A percentile compares a stretch with the other conserved stretches of the same genome.
These are phyloP conservation scores for Pythium pyrilobum DNA, from an alignment of 352 stramenopile genomes.

Conservation along the genomic window DNA sequence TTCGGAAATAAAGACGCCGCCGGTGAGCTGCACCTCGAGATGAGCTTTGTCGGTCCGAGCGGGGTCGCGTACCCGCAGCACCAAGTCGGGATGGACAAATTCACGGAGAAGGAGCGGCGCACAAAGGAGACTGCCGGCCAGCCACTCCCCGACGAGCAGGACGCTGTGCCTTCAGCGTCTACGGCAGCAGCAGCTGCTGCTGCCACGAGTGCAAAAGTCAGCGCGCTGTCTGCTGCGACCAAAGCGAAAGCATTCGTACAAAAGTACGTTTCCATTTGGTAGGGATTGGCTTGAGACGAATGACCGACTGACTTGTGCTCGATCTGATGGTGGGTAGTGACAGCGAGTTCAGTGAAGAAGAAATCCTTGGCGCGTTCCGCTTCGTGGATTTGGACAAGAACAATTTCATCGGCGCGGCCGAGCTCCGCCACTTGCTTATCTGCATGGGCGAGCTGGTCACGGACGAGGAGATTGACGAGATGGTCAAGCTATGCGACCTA, in stretches of 20 bases:
- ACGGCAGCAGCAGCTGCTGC: constrained; percentile 10
- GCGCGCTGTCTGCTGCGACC: constrained; percentile 18
- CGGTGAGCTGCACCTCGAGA: constrained; percentile 82
- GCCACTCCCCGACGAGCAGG: constrained; percentile 18
- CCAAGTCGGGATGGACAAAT: constrained; percentile 73
- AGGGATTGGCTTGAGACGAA: too few relatives aligned
- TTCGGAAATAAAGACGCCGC: constrained; percentile 83
- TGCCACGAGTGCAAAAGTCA: constrained; percentile 20
- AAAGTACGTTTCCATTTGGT: too few relatives aligned
- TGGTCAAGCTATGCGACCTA: constrained; percentile 90
- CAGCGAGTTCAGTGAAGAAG: constrained; percentile 88
- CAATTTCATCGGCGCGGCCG: constrained; percentile 88
- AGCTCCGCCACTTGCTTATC: constrained; percentile 91
- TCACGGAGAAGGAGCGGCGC: constrained; percentile 62
- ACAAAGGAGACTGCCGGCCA: constrained; percentile 50
- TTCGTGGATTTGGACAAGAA: constrained; percentile 95
- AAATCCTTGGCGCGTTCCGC: constrained; percentile 88
- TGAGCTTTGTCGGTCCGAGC: constrained; percentile 80
- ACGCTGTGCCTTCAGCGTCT: constrained; percentile 12
- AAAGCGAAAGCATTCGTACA: constrained; percentile 17
- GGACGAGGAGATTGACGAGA: constrained; percentile 92
- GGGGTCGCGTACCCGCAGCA: constrained; percentile 90
- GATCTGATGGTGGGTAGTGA: constrained; percentile 17
- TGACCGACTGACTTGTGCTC: neutral
- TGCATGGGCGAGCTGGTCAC: constrained; percentile 96